These are phyloP conservation scores for Vitis labrusca DNA, from an alignment of 164 flowering plant species.

Conservation along the genomic window DNA sequence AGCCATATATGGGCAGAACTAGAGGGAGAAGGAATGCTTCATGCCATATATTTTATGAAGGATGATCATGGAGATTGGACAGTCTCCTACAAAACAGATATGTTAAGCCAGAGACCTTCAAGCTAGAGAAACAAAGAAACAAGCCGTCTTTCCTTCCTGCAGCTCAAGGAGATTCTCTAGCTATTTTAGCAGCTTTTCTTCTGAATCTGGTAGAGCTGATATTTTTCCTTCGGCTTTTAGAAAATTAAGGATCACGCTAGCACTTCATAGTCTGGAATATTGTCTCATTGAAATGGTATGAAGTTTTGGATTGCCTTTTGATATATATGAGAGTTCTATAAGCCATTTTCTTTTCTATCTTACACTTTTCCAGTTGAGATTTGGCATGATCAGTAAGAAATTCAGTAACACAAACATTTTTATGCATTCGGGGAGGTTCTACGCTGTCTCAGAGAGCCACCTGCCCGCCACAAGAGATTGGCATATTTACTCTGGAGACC, in stretches of 20 bases:
- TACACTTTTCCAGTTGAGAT: constrained; percentile 45
- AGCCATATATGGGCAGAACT: constrained; percentile 39
- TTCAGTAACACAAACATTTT: constrained; percentile 64
- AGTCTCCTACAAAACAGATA: constrained; percentile 54
- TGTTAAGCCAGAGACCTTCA: constrained; percentile 53
- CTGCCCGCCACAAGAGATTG: constrained; percentile 53
- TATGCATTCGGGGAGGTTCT: constrained; percentile 51
- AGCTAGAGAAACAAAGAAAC: constrained; percentile 37
- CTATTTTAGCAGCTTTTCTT: constrained; percentile 41
- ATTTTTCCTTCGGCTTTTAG: no score
- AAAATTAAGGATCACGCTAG: no score
- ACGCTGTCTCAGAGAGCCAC: constrained; percentile 50
- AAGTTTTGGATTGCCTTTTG: no score
- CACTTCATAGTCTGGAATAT: no score
- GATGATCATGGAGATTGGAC: constrained; percentile 29
- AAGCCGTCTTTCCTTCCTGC: constrained; percentile 55
- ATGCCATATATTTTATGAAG: constrained; percentile 50
- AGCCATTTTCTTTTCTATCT: no score
- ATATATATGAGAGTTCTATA: no score
- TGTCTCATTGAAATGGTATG: no score
- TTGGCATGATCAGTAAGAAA: constrained; percentile 39
- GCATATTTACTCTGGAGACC: constrained; percentile 39
- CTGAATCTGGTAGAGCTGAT: constrained; percentile 32
- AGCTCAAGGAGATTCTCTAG: constrained; percentile 46
- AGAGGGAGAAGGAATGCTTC: constrained; percentile 81